Percentiles rank a stretch among this genome's conserved stretches.
Evolutionary conservation across 2,329 filamentous ascomycete genomes (phyloP).

Genomic region (Colletotrichum lindemuthianum): DNA sequence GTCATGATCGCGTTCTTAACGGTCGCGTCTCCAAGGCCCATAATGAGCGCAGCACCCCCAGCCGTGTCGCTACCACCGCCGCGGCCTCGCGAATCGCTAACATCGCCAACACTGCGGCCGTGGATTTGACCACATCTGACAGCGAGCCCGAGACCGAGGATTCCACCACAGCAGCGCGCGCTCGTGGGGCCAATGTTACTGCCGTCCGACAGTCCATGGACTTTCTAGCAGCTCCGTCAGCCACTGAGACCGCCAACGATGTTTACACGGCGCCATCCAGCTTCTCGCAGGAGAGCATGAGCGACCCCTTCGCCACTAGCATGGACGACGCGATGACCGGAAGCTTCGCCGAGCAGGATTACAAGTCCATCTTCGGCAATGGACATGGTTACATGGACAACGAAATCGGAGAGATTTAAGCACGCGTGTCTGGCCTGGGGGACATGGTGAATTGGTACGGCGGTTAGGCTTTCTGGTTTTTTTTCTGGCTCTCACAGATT

Average conservation of each 20-base stretch:
- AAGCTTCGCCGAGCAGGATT: constrained; percentile 17
- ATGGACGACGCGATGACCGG: constrained; percentile 1
- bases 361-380: not conserved
- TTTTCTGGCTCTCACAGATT: constrained; percentile 3
- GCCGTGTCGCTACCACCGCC: constrained; percentile 36
- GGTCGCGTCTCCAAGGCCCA: constrained; percentile 18
- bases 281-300: constrained; percentile 16
- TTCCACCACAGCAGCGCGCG: constrained; percentile 19
- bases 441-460: too few species aligned
- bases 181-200: constrained; percentile 18
- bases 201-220: constrained; percentile 17
- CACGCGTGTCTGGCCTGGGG: too few species aligned
- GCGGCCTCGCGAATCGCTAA: constrained; percentile 16
- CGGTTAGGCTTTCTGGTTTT: not conserved
- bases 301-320: not conserved
- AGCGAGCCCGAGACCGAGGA: constrained; percentile 36
- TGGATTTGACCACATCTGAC: constrained; percentile 37
- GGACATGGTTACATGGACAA: constrained; percentile 39
- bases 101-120: constrained; percentile 25
- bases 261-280: constrained; percentile 9
- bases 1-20: constrained; percentile 32
- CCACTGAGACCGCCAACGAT: not conserved
- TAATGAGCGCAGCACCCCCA: constrained; percentile 26
- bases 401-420: constrained; percentile 48
- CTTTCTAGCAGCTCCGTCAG: not conserved